Conservation (phyloP, 2,329 filamentous ascomycete species). For the Penicillium sp. region DNA sequence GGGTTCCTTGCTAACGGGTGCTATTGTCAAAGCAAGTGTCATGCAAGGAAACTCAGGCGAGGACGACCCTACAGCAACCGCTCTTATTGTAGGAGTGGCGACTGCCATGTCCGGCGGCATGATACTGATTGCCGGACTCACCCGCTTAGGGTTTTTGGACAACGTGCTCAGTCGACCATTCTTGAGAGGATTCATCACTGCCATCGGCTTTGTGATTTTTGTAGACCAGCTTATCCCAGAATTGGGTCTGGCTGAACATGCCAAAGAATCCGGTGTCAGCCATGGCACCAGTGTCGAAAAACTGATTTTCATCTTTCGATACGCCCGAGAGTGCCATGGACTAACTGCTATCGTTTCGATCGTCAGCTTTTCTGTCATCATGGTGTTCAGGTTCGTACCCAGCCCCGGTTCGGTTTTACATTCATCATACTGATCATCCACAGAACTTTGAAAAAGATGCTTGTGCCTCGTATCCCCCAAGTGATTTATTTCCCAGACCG, state of each 20-base stretch:
- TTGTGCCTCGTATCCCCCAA: constrained; percentile 74
- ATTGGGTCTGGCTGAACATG: constrained; percentile 68
- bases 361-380: constrained; percentile 79
- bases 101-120: constrained; percentile 84
- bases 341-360: constrained; percentile 75
- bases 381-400: constrained; percentile 71
- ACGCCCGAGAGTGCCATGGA: constrained; percentile 64
- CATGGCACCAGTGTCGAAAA: constrained; percentile 89
- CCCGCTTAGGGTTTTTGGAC: constrained; percentile 85
- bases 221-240: constrained; percentile 93
- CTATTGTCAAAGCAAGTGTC: constrained; percentile 75
- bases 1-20: constrained; percentile 84
- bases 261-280: constrained; percentile 60
- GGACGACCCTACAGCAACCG: constrained; percentile 69
- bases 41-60: constrained; percentile 63
- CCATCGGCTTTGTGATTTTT: constrained; percentile 92
- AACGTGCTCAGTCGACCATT: constrained; percentile 92
- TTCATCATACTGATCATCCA: constrained; percentile 13
- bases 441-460: constrained; percentile 74
- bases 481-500: constrained; percentile 91
- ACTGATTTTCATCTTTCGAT: constrained; percentile 70
- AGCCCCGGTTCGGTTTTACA: neutral
- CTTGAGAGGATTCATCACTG: constrained; percentile 90
- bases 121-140: constrained; percentile 81
- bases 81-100: constrained; percentile 80